A percentile compares a stretch with the other conserved stretches of the same genome.
Conservation (phyloP, 1,139 yeast species). For the Pichia sp. region DNA sequence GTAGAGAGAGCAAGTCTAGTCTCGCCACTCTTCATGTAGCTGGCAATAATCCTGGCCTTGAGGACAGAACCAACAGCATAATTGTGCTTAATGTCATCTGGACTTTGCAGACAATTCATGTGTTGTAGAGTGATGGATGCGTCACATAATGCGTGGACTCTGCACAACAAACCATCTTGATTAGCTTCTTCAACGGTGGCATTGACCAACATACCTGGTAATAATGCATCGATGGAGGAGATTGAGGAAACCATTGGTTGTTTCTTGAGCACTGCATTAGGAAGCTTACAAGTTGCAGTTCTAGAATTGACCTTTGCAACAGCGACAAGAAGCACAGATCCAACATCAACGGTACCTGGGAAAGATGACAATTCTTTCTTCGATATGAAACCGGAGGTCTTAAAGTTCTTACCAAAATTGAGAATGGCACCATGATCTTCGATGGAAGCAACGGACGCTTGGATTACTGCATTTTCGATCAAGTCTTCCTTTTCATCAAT, state of each 20-base stretch:
- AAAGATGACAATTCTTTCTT: slow-evolving; percentile 47
- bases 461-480: slow-evolving; percentile 45
- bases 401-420: slow-evolving; percentile 50
- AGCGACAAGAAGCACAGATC: slow-evolving; percentile 46
- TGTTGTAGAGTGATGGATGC: slow-evolving; percentile 70
- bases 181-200: slow-evolving; percentile 58
- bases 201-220: slow-evolving; percentile 80
- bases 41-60: slow-evolving; percentile 65
- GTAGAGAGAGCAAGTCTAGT: slow-evolving; percentile 59
- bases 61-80: slow-evolving; percentile 60
- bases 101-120: slow-evolving; percentile 35
- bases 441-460: slow-evolving; percentile 67
- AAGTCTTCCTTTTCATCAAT: slow-evolving; percentile 62
- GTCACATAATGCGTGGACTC: slow-evolving; percentile 67
- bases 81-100: slow-evolving; percentile 48
- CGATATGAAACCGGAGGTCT: slow-evolving; percentile 65
- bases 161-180: slow-evolving; percentile 51
- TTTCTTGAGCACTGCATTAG: slow-evolving; percentile 30
- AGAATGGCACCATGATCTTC: slow-evolving; percentile 90
- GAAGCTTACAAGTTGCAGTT: slow-evolving; percentile 52
- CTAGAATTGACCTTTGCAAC: slow-evolving; percentile 46
- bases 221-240: slow-evolving; percentile 66
- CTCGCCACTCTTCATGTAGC: slow-evolving; percentile 48
- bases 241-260: slow-evolving; percentile 46
- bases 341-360: slow-evolving; percentile 25